These are phyloP conservation scores for Thalassiosira livingstoniorum DNA, from an alignment of 352 stramenopile species.

Conservation along the genomic window DNA sequence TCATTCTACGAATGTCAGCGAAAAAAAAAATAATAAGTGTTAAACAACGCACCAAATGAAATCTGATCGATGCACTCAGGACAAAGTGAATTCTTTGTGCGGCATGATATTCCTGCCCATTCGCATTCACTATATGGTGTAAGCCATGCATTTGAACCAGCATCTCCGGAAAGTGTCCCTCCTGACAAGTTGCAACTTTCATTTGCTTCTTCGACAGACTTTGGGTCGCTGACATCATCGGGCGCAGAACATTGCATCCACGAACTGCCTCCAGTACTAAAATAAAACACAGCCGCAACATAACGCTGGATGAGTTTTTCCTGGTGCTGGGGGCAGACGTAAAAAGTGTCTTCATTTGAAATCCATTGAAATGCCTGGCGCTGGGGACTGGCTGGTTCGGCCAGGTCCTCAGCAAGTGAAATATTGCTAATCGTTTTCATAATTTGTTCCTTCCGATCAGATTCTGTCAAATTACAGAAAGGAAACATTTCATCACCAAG, in stretches of 20 bases:
- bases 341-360: conserved; percentile 8
- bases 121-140: conserved; percentile 62
- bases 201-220: conserved; percentile 6
- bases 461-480: conserved; percentile 15
- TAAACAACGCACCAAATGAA: conserved; percentile 50
- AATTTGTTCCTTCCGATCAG: conserved; percentile 4
- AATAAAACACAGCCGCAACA: conserved; percentile 65
- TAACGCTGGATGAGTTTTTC: conserved; percentile 54
- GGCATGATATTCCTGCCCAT: conserved; percentile 59
- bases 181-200: background rate
- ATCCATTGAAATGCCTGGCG: conserved; percentile 26
- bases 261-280: conserved; percentile 39
- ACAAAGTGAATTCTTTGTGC: conserved; percentile 32
- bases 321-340: conserved; percentile 11
- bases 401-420: background rate
- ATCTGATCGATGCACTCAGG: conserved; percentile 24
- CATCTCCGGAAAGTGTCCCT: background rate
- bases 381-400: conserved; percentile 15
- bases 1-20: background rate
- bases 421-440: conserved; percentile 5
- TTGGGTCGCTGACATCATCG: conserved; percentile 4
- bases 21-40: background rate
- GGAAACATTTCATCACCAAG: too few species aligned
- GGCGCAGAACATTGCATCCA: conserved; percentile 41
- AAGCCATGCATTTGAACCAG: conserved; percentile 41